phyloP scores from a whole-genome alignment of 768 basidiomycete genomes.

The Crucibulum laeve region DNA sequence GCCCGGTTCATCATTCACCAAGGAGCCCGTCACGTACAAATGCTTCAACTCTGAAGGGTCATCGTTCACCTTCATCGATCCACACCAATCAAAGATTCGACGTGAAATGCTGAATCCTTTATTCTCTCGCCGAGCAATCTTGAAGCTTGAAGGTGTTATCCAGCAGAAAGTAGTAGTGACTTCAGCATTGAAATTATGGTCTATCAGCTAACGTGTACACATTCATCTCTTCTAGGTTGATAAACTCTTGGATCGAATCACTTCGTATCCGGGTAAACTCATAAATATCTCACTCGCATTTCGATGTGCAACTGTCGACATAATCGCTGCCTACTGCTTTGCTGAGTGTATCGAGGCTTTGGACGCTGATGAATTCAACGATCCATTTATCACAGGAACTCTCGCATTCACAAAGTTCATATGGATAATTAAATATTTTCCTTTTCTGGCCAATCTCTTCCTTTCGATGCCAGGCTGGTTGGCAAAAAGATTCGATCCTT shows the following conservation, averaged over 20 bases:
- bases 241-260: constrained; percentile 18
- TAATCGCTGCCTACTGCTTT: constrained; percentile 39
- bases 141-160: constrained; percentile 28
- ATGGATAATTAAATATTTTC: constrained; percentile 27
- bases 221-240: constrained; percentile 33
- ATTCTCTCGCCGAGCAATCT: constrained; percentile 32
- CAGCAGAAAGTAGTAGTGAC: constrained; percentile 21
- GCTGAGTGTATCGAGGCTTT: constrained; percentile 25
- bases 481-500: constrained; percentile 3
- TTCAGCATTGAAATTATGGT: background rate
- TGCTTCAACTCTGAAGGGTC: constrained; percentile 30
- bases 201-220: background rate
- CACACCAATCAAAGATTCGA: constrained; percentile 23
- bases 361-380: constrained; percentile 26
- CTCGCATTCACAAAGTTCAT: constrained; percentile 22
- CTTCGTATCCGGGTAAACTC: constrained; percentile 12
- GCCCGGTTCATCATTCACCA: constrained; percentile 28
- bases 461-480: constrained; percentile 10
- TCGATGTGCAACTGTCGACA: constrained; percentile 36
- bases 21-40: constrained; percentile 32
- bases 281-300: constrained; percentile 35
- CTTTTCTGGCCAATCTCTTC: constrained; percentile 16
- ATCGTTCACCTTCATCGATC: constrained; percentile 30
- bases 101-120: constrained; percentile 27
- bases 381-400: constrained; percentile 27